A percentile compares a stretch with the other conserved stretches of the same genome.
Conservation (phyloP, 805 yeast species). For the Ogataea henricii region DNA sequence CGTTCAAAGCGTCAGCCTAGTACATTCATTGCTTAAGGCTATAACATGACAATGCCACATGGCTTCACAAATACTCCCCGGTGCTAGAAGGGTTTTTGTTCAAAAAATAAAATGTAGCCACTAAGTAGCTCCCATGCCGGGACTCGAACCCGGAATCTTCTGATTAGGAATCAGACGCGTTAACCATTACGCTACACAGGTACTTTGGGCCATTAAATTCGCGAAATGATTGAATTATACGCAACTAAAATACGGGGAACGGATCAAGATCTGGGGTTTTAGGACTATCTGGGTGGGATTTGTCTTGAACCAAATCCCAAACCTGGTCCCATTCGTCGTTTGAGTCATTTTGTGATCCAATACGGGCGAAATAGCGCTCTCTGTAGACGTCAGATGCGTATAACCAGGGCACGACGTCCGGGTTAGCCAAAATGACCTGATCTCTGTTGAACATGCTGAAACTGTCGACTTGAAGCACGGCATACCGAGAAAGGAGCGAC, state of each 20-base stretch:
- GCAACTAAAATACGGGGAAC: slow-evolving; percentile 1
- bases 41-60: too few species aligned
- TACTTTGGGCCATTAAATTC: slow-evolving; percentile 16
- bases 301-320: not conserved
- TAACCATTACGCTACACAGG: slow-evolving; percentile 61
- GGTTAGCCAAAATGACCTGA: slow-evolving; percentile 18
- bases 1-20: too few species aligned
- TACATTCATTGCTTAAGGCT: too few species aligned
- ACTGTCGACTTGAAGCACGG: slow-evolving; percentile 19
- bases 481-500: slow-evolving; percentile 13
- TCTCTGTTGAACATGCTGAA: slow-evolving; percentile 25
- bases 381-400: slow-evolving; percentile 10
- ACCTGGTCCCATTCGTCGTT: slow-evolving; percentile 4
- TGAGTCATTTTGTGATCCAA: not conserved
- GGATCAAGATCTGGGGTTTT: slow-evolving; percentile 5
- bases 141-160: slow-evolving; percentile 62
- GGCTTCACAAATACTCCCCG: too few species aligned
- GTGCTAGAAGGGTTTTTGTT: too few species aligned
- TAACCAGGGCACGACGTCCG: slow-evolving; percentile 17
- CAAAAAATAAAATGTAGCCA: slow-evolving; percentile 8
- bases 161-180: slow-evolving; percentile 62
- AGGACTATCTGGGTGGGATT: slow-evolving; percentile 2
- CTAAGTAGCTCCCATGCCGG: slow-evolving; percentile 35
- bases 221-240: not conserved
- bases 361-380: not conserved